These are phyloP conservation scores for Parasitella parasitica DNA, from an alignment of 371 early-diverging fungal species.

Conservation along the genomic window DNA sequence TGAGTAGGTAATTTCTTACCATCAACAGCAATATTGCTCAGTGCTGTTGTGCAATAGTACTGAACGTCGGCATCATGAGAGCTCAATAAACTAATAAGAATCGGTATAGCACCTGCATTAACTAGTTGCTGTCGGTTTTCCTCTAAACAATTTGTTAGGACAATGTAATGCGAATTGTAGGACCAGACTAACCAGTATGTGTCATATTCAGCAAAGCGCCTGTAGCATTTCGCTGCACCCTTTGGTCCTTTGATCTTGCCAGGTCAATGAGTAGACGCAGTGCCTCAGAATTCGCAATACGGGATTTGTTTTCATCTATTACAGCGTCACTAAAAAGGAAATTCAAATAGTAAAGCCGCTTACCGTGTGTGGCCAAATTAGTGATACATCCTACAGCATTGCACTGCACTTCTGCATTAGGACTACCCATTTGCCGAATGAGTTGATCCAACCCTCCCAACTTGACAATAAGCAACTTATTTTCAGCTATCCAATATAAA, in stretches of 20 bases:
- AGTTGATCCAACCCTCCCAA: conserved; percentile 87
- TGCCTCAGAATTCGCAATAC: conserved; percentile 86
- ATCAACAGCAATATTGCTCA: conserved; percentile 93
- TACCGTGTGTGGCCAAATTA: conserved; percentile 88
- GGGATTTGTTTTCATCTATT: conserved; percentile 85
- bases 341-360: conserved; percentile 1
- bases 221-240: conserved; percentile 91
- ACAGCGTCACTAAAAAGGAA: not conserved
- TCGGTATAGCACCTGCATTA: conserved; percentile 84
- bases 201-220: conserved; percentile 96
- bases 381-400: conserved; percentile 97
- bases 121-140: conserved; percentile 87
- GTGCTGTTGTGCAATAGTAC: conserved; percentile 90
- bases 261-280: conserved; percentile 74
- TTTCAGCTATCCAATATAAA: conserved; percentile 52
- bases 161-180: too few relatives aligned
- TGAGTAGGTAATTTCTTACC: conserved; percentile 25
- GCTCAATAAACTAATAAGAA: conserved; percentile 75
- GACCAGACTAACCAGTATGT: conserved; percentile 68
- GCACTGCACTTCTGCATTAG: conserved; percentile 89
- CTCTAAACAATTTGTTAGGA: too few relatives aligned
- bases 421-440: conserved; percentile 86
- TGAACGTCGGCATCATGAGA: conserved; percentile 86
- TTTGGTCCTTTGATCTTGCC: conserved; percentile 82
- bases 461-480: conserved; percentile 84